These are phyloP conservation scores for Blastobotrys illinoisensis DNA, from an alignment of 1,139 yeast genomes.

Conservation along the genomic window DNA sequence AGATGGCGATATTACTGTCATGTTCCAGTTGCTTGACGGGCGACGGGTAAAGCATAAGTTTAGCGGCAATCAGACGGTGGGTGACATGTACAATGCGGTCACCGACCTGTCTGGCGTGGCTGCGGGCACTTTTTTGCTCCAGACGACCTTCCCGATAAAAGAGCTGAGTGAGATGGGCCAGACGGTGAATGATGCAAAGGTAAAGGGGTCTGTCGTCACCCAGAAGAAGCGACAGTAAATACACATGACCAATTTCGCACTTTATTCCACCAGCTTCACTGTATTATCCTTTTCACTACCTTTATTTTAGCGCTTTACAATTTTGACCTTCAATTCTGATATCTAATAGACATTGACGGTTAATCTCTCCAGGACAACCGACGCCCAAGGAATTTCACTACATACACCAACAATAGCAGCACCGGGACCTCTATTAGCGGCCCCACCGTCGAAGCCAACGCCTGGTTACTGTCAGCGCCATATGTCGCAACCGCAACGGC, in stretches of 20 bases:
- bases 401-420: conserved; percentile 40
- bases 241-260: too few relatives aligned
- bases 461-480: conserved; percentile 49
- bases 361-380: neutral
- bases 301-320: too few relatives aligned
- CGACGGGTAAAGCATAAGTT: conserved; percentile 60
- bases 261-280: too few relatives aligned
- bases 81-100: neutral
- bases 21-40: conserved; percentile 83
- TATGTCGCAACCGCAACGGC: conserved; percentile 52
- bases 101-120: neutral
- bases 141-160: conserved; percentile 80
- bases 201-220: conserved; percentile 80
- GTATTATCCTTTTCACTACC: too few relatives aligned
- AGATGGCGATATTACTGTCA: conserved; percentile 71
- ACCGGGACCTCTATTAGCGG: conserved; percentile 55
- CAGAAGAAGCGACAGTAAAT: conserved; percentile 37
- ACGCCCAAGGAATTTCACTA: conserved; percentile 16
- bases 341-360: too few relatives aligned
- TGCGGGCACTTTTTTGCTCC: conserved; percentile 55
- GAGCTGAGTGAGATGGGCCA: conserved; percentile 54
- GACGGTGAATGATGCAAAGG: conserved; percentile 68
- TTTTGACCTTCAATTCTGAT: too few relatives aligned
- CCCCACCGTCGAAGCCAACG: conserved; percentile 58
- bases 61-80: conserved; percentile 17